phyloP scores from a whole-genome alignment of 768 basidiomycete species.

The Sutorius australiensis region DNA sequence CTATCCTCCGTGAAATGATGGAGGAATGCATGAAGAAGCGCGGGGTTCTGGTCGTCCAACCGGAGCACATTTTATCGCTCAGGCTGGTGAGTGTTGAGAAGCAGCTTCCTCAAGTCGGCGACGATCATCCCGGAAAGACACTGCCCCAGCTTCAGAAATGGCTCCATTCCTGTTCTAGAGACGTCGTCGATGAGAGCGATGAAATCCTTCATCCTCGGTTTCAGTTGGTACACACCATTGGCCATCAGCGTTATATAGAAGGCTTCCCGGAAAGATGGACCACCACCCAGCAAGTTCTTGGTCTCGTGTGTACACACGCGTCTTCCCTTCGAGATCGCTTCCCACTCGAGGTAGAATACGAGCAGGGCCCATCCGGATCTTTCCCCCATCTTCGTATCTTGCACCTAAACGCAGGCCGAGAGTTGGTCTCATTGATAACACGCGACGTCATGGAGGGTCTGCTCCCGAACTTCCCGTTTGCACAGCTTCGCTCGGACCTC shows the following conservation, averaged over 20 bases:
- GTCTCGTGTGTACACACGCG: conserved; percentile 20
- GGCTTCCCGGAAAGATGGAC: conserved; percentile 36
- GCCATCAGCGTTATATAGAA: conserved; percentile 26
- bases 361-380: conserved; percentile 8
- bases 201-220: conserved; percentile 35
- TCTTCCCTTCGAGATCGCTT: conserved; percentile 1
- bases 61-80: conserved; percentile 52
- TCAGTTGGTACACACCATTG: conserved; percentile 37
- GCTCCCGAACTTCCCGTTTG: conserved; percentile 18
- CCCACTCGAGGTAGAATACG: conserved; percentile 19
- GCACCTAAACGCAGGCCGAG: conserved; percentile 5
- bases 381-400: conserved; percentile 27
- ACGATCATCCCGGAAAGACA: background rate
- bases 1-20: conserved; percentile 31
- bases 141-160: conserved; percentile 28
- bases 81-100: conserved; percentile 44
- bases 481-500: background rate
- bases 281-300: conserved; percentile 30
- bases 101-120: conserved; percentile 8
- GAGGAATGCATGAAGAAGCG: conserved; percentile 35
- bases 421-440: conserved; percentile 11
- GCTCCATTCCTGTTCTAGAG: conserved; percentile 24
- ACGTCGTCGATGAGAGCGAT: conserved; percentile 32
- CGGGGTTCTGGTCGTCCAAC: conserved; percentile 49
- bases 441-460: conserved; percentile 12